Evolutionary conservation across 352 stramenopile genomes (phyloP).

Genomic region (Phytophthora syringae): DNA sequence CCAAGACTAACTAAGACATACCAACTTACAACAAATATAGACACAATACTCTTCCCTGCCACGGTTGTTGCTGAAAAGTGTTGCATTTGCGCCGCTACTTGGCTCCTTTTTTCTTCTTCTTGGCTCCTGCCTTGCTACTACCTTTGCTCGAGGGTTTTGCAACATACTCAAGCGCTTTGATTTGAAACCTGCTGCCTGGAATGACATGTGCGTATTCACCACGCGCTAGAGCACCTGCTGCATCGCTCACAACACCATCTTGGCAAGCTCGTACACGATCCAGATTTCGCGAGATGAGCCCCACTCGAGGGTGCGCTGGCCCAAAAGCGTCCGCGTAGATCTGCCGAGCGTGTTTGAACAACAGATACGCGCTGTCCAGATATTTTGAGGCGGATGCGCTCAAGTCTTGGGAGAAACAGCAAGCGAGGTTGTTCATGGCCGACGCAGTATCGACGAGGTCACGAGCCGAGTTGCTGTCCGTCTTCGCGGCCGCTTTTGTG

Average conservation of each 20-base stretch:
- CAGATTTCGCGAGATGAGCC: constrained; percentile 55
- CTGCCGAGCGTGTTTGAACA: constrained; percentile 57
- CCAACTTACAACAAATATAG: background rate
- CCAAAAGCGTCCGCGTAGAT: constrained; percentile 60
- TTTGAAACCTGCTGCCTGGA: constrained; percentile 67
- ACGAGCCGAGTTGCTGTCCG: background rate
- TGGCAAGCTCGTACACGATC: constrained; percentile 51
- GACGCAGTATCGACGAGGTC: constrained; percentile 65
- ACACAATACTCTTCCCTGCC: too few relatives aligned
- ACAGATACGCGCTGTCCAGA: constrained; percentile 61
- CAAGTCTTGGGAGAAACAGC: constrained; percentile 65
- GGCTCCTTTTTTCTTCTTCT: constrained; percentile 51
- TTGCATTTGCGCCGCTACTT: constrained; percentile 21
- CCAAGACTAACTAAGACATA: constrained; percentile 25
- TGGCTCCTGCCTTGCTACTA: constrained; percentile 35
- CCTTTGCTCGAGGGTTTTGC: constrained; percentile 13
- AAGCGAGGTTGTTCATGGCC: constrained; percentile 78
- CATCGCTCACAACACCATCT: constrained; percentile 52
- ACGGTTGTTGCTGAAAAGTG: background rate
- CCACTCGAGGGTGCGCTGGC: constrained; percentile 47
- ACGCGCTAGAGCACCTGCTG: constrained; percentile 43
- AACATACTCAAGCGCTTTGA: constrained; percentile 60
- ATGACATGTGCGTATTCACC: constrained; percentile 73
- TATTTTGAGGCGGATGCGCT: constrained; percentile 32
- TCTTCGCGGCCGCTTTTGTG: constrained; percentile 16